phyloP scores from a whole-genome alignment of 371 early-diverging fungal genomes.

The Mucor saturninus region DNA sequence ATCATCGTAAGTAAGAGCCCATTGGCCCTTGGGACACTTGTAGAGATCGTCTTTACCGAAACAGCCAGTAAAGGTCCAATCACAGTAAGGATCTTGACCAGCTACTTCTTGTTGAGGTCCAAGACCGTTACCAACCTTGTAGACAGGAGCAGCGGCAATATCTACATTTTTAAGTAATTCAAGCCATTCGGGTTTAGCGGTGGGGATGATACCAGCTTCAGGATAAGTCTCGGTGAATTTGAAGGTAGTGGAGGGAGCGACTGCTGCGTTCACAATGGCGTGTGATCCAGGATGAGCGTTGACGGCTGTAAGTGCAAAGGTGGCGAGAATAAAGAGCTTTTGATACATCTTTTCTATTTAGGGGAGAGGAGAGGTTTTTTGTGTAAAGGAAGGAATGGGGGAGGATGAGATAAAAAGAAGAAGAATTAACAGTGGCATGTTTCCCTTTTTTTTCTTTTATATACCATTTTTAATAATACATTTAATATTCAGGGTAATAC shows the following conservation, averaged over 20 bases:
- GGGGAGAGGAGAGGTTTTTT: neutral
- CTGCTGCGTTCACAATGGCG: slow-evolving; percentile 10
- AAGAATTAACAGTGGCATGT: neutral
- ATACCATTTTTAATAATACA: neutral
- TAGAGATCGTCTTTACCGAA: slow-evolving; percentile 50
- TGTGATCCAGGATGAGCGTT: slow-evolving; percentile 31
- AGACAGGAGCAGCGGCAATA: slow-evolving; percentile 49
- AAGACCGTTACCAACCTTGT: slow-evolving; percentile 24
- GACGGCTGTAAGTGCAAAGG: slow-evolving; percentile 28
- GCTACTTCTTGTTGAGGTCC: slow-evolving; percentile 32
- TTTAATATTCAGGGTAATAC: slow-evolving; percentile 14
- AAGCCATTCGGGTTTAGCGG: slow-evolving; percentile 58
- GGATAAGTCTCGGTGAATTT: slow-evolving; percentile 49
- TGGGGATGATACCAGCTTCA: slow-evolving; percentile 36
- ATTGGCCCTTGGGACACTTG: slow-evolving; percentile 56
- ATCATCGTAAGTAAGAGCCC: slow-evolving; percentile 57
- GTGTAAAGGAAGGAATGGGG: neutral
- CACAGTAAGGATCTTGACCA: slow-evolving; percentile 50
- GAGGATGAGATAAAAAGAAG: neutral
- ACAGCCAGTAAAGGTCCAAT: slow-evolving; percentile 63
- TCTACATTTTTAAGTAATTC: slow-evolving; percentile 37
- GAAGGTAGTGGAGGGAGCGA: slow-evolving; percentile 27
- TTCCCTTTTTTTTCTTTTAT: neutral
- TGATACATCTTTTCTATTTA: slow-evolving; percentile 15
- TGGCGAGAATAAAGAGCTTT: slow-evolving; percentile 31